These are phyloP conservation scores for Pascua guehoae DNA, from an alignment of 1,284 basidiomycete species.

Conservation along the genomic window DNA sequence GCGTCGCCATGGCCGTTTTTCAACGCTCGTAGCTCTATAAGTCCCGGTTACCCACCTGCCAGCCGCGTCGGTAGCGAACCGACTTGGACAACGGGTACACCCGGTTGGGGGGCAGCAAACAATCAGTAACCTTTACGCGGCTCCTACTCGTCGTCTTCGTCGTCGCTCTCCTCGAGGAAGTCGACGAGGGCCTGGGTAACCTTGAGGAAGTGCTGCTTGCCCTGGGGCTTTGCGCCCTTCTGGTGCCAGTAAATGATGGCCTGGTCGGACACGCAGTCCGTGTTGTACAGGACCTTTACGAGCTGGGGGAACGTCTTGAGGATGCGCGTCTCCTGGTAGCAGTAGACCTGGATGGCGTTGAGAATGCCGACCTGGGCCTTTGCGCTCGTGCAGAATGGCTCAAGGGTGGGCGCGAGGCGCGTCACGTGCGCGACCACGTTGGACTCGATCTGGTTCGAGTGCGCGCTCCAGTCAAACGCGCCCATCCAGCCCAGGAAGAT, in stretches of 20 bases:
- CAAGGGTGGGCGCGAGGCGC: conserved; percentile 75
- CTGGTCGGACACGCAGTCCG: conserved; percentile 88
- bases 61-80: no score
- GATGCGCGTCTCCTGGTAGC: conserved; percentile 88
- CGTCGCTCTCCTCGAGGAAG: conserved; percentile 48
- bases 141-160: conserved; percentile 34
- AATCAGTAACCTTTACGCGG: no score
- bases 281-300: conserved; percentile 91
- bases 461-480: conserved; percentile 78
- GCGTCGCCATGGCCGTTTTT: no score
- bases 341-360: conserved; percentile 89
- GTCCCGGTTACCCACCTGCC: no score
- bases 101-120: no score
- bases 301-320: conserved; percentile 92
- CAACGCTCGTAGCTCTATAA: no score
- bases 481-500: conserved; percentile 88
- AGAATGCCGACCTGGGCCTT: conserved; percentile 89
- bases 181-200: conserved; percentile 83
- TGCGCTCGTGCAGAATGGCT: conserved; percentile 78
- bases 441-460: conserved; percentile 83
- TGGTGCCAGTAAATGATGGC: conserved; percentile 97
- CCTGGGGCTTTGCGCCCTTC: conserved; percentile 92
- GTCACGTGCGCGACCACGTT: conserved; percentile 77
- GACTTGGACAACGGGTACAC: no score
- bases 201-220: conserved; percentile 90